These are phyloP conservation scores for Chlamydomonas urium DNA, from an alignment of 139 green algal genomes.

Conservation along the genomic window DNA sequence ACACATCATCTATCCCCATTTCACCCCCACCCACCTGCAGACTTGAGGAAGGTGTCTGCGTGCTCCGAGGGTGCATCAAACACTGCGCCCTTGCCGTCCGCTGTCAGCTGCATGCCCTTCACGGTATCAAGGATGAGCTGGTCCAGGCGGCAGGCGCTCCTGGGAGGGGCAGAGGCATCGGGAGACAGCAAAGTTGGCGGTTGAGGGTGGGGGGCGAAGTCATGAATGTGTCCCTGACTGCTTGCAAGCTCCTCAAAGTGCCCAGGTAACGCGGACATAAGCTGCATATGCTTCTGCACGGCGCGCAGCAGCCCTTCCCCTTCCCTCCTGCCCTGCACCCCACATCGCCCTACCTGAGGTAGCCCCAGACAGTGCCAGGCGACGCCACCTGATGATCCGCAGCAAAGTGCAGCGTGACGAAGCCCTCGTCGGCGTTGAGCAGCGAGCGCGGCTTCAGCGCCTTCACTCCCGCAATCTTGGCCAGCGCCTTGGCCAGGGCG, in stretches of 20 bases:
- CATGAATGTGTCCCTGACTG: too few relatives aligned
- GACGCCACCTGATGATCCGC: neutral
- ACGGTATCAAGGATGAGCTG: neutral
- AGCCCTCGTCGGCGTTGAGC: constrained; percentile 11
- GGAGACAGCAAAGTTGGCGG: too few relatives aligned
- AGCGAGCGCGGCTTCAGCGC: neutral
- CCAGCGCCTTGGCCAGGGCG: constrained; percentile 80
- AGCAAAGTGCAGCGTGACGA: neutral
- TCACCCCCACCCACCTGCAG: neutral
- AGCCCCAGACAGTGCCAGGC: constrained; percentile 1
- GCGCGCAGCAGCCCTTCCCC: too few relatives aligned
- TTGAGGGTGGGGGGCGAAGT: too few relatives aligned
- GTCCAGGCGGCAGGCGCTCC: neutral
- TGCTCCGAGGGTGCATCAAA: constrained; percentile 10
- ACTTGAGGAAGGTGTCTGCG: neutral
- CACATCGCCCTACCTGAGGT: neutral
- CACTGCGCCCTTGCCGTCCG: constrained; percentile 9
- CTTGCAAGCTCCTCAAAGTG: too few relatives aligned
- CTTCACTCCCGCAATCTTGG: constrained; percentile 73
- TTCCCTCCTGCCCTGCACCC: neutral
- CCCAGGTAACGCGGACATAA: too few relatives aligned
- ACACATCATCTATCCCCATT: neutral
- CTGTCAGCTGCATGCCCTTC: neutral
- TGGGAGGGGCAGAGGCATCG: neutral
- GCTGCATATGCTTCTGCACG: too few relatives aligned